Percentiles rank a stretch among this genome's conserved stretches.
These are phyloP conservation scores for Cucurbita moschata DNA, from an alignment of 306 rosid genomes.

Conservation along the genomic window DNA sequence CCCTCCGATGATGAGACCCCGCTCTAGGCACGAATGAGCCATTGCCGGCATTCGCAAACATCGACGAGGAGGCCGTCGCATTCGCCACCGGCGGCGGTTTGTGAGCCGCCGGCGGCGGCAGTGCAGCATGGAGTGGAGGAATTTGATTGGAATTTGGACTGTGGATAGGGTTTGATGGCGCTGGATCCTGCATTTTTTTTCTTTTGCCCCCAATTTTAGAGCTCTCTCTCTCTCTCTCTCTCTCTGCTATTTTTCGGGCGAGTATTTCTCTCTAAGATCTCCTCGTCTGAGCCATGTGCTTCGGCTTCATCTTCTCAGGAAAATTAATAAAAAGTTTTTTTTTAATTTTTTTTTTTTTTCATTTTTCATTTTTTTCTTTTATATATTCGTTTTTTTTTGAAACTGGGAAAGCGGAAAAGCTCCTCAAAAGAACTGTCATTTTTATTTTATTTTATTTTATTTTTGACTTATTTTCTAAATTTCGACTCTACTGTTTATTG, in stretches of 20 bases:
- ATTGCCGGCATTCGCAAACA: not conserved
- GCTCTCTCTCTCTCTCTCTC: not conserved
- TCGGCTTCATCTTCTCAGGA: not conserved
- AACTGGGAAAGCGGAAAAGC: not conserved
- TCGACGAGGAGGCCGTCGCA: not conserved
- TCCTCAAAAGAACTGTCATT: not conserved
- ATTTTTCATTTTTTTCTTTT: not conserved
- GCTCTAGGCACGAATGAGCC: not conserved
- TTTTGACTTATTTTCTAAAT: not conserved
- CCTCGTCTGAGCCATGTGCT: constrained; percentile 5
- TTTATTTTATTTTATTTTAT: not conserved
- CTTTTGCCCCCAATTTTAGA: not conserved
- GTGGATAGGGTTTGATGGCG: constrained; percentile 5
- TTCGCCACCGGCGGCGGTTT: constrained; percentile 1
- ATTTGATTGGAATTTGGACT: constrained; percentile 7
- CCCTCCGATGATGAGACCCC: constrained; percentile 45
- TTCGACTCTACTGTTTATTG: not conserved
- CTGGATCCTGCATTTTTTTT: constrained; percentile 46
- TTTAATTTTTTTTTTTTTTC: not conserved
- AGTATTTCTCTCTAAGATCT: not conserved
- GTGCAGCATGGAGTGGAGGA: constrained; percentile 1
- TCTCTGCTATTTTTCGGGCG: not conserved
- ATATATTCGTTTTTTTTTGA: not conserved
- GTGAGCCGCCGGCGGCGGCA: not conserved
- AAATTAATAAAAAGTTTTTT: not conserved